Base-by-base conservation (phyloP, 1,284 basidiomycete genomes). In the Melampsora abietis-canadensis region DNA sequence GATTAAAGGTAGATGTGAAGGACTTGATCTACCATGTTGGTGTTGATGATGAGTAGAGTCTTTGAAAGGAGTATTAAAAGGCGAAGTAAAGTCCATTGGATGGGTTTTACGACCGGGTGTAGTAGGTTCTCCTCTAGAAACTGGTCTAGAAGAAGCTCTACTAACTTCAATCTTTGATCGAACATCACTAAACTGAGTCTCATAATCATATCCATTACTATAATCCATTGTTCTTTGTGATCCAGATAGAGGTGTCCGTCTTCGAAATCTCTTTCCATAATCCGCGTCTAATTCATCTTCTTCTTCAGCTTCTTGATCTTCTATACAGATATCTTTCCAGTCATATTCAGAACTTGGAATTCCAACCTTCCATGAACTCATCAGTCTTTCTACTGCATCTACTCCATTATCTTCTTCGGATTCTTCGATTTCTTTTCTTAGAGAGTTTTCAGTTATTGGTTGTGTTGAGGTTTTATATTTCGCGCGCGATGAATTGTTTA, bases 321-420 rank as follows among this genome's bases (percentile, higher is more conserved):
- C 19, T 10, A 27, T 37, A 24, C 37, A 70, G 4, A 70, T 30
- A 48, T 70, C 68, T 12, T 17, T 51, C 68, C 68, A 70, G 54
- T 70, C 21, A 48, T 70, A 70, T 19, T 64, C 60, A 63, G 37
- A 46, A 5, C 59, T 70, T n/a, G 68, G 60, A 10, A 4, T 47
- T 37, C 68, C 68, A 12, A 70, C 6, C 30, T 31, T 51, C 68
- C 68, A 70, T 51, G 34, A 37, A 19, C 34, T 34, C 68, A 70
- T 70, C 14, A 70, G 15, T 21, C 68, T 40, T 31, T 64, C 60
- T 2, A 64, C 68, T 5, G 61, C 46, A 34, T 61, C 27, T 6
- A 46, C 40, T 19, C 30, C n/a, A 54, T n/a, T 54, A n/a, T 54
- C 19, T 19, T n/a, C 37, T 40, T 54, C 7, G 2, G 48, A 4